A percentile compares a stretch with the other conserved stretches of the same genome.
These are phyloP conservation scores for Eimeria tenella DNA, from an alignment of 169 alveolate species.

Conservation along the genomic window DNA sequence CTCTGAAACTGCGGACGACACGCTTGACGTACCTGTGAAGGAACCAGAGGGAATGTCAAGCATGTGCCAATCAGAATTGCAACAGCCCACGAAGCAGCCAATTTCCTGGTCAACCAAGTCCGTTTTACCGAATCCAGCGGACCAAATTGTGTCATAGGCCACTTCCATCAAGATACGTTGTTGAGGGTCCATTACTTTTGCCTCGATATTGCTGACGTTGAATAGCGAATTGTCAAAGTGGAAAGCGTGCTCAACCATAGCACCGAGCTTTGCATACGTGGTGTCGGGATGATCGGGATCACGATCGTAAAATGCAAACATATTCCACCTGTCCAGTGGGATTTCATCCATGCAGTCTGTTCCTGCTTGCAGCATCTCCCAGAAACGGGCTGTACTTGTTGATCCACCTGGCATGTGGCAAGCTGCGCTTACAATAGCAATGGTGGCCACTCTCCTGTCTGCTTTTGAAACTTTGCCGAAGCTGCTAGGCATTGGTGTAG, in stretches of 20 bases:
- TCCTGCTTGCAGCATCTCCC: slow-evolving; percentile 75
- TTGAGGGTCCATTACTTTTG: slow-evolving; percentile 87
- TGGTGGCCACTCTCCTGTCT: slow-evolving; percentile 66
- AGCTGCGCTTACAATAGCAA: slow-evolving; percentile 82
- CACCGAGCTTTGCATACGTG: slow-evolving; percentile 81
- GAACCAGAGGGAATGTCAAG: slow-evolving; percentile 76
- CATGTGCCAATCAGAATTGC: slow-evolving; percentile 84
- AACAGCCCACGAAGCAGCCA: slow-evolving; percentile 85
- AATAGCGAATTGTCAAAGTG: slow-evolving; percentile 81
- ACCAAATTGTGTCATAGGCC: slow-evolving; percentile 81
- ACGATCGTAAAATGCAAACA: slow-evolving; percentile 81
- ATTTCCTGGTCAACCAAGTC: slow-evolving; percentile 75
- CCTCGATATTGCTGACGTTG: slow-evolving; percentile 82
- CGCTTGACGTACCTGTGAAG: slow-evolving; percentile 64
- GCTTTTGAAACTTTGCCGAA: slow-evolving; percentile 26
- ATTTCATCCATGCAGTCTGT: slow-evolving; percentile 82
- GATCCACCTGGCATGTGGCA: slow-evolving; percentile 83
- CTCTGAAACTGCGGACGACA: neutral
- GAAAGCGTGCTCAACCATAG: slow-evolving; percentile 82
- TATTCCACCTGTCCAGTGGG: slow-evolving; percentile 83
- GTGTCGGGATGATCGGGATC: slow-evolving; percentile 82
- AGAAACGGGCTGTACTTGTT: slow-evolving; percentile 67
- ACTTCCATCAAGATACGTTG: slow-evolving; percentile 87
- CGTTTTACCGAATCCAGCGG: slow-evolving; percentile 78
- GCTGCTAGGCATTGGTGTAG: slow-evolving; percentile 24